Evolutionary conservation across 306 rosid species (phyloP).

Genomic region (Sindora glabra): DNA sequence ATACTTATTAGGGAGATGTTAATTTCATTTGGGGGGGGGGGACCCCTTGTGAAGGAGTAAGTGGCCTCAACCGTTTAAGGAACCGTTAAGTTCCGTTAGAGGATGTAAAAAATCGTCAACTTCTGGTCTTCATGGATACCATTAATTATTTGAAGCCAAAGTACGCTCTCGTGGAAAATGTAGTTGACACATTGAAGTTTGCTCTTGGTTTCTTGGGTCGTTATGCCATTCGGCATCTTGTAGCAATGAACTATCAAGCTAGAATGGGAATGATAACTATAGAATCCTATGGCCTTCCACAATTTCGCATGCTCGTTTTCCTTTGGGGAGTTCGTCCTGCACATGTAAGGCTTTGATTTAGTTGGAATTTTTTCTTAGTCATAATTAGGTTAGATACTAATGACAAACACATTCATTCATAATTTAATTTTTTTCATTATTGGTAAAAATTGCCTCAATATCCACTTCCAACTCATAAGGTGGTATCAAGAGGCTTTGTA

Average conservation of each 20-base stretch:
- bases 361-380: background rate
- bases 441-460: constrained; percentile 36
- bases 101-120: constrained; percentile 54
- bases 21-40: constrained; percentile 86
- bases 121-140: constrained; percentile 57
- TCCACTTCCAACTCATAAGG: constrained; percentile 45
- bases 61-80: constrained; percentile 77
- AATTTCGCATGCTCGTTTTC: constrained; percentile 75
- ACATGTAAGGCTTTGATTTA: constrained; percentile 21
- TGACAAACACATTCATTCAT: background rate
- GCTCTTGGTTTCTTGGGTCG: constrained; percentile 66
- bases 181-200: constrained; percentile 62
- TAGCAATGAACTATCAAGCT: constrained; percentile 66
- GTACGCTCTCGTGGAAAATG: constrained; percentile 76
- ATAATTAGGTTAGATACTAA: background rate
- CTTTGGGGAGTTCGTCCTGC: constrained; percentile 70
- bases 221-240: constrained; percentile 71
- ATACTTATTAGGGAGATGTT: constrained; percentile 54
- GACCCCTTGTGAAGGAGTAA: constrained; percentile 85
- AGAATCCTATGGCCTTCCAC: constrained; percentile 78
- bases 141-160: constrained; percentile 54
- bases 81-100: constrained; percentile 35
- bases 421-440: background rate
- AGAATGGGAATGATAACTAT: constrained; percentile 80
- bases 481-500: constrained; percentile 14